Evolutionary conservation across 1,284 basidiomycete species (phyloP).

Genomic region (Marasmius oreades): DNA sequence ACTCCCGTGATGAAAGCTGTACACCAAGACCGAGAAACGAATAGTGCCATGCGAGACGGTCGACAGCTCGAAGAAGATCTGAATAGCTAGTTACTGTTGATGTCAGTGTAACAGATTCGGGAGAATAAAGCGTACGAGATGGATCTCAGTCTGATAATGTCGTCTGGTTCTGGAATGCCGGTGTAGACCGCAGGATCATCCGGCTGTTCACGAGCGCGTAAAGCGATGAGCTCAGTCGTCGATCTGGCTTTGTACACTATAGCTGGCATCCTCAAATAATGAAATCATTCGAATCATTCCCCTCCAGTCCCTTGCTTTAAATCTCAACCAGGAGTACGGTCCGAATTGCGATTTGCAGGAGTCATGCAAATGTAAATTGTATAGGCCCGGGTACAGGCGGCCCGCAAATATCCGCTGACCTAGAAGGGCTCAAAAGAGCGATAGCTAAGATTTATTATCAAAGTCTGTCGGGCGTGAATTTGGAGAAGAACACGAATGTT

Average conservation of each 20-base stretch:
- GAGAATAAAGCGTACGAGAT: conserved; percentile 16
- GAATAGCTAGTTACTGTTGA: conserved; percentile 24
- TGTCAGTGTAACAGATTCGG: not conserved
- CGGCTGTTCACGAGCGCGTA: conserved; percentile 21
- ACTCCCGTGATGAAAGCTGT: conserved; percentile 9
- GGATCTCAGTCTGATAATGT: conserved; percentile 15
- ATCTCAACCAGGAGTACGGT: too few relatives aligned
- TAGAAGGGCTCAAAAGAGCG: too few relatives aligned
- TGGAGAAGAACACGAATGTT: too few relatives aligned
- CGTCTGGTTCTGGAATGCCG: conserved; percentile 18
- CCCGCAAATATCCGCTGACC: too few relatives aligned
- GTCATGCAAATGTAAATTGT: too few relatives aligned
- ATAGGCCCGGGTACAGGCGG: too few relatives aligned
- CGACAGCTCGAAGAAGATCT: conserved; percentile 33
- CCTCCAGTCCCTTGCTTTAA: too few relatives aligned
- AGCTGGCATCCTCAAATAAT: conserved; percentile 2
- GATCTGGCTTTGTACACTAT: conserved; percentile 11
- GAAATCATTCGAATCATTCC: too few relatives aligned
- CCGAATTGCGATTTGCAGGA: too few relatives aligned
- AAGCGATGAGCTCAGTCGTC: conserved; percentile 10
- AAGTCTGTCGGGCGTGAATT: too few relatives aligned
- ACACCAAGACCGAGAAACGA: conserved; percentile 17
- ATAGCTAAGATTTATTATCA: too few relatives aligned
- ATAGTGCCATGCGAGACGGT: conserved; percentile 40
- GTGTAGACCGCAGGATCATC: conserved; percentile 22